These are phyloP conservation scores for Linum usitatissimum DNA, from an alignment of 345 rosid genomes.

Conservation along the genomic window DNA sequence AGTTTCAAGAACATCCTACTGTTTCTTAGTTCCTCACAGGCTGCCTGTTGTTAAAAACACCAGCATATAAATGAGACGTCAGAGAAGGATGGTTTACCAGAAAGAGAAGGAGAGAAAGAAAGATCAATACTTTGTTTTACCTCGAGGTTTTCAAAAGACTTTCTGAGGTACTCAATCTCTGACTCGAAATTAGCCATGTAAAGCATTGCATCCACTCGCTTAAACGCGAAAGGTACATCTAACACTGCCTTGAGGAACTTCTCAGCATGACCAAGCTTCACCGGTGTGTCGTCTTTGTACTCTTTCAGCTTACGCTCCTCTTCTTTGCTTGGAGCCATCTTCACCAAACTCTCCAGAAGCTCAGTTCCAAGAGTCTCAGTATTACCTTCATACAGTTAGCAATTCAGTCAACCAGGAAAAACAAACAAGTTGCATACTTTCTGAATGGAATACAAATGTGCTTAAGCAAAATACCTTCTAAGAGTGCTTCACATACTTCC, in stretches of 20 bases:
- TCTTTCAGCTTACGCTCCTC: slow-evolving; percentile 82
- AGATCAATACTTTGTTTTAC: slow-evolving; percentile 22
- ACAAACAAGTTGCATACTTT: background rate
- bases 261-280: slow-evolving; percentile 84
- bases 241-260: slow-evolving; percentile 76
- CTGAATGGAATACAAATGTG: background rate
- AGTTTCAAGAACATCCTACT: slow-evolving; percentile 92
- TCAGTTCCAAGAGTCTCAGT: slow-evolving; percentile 85
- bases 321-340: slow-evolving; percentile 92
- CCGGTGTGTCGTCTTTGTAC: slow-evolving; percentile 63
- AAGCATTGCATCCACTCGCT: slow-evolving; percentile 78
- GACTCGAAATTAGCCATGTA: slow-evolving; percentile 81
- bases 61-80: slow-evolving; percentile 1
- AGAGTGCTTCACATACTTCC: slow-evolving; percentile 94
- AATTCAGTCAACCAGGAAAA: slow-evolving; percentile 6
- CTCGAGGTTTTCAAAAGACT: slow-evolving; percentile 83
- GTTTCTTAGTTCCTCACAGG: slow-evolving; percentile 86
- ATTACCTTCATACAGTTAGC: slow-evolving; percentile 47
- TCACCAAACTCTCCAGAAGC: slow-evolving; percentile 83
- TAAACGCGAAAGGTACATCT: slow-evolving; percentile 91
- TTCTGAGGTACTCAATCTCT: slow-evolving; percentile 78
- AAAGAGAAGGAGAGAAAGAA: background rate
- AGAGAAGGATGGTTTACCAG: background rate
- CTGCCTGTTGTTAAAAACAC: slow-evolving; percentile 50
- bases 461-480: slow-evolving; percentile 54